Evolutionary conservation across 2,329 filamentous ascomycete genomes (phyloP), one percentile per base, ranked within the genome.

Genomic region (Neopestalotiopsis clavispora): DNA sequence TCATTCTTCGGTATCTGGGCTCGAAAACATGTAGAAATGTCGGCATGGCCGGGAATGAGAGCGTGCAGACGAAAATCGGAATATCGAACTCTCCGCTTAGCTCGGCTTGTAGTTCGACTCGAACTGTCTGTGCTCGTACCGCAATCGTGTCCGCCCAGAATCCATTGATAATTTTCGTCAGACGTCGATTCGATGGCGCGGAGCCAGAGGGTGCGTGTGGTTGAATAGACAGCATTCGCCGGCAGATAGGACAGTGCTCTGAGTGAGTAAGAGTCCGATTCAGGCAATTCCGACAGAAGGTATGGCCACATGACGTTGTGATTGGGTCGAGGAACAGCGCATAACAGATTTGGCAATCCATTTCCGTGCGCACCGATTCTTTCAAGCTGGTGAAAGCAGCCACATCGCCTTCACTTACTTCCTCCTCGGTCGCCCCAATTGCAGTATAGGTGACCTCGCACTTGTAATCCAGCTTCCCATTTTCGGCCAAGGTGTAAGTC

Each of bases 21-120:
- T 97, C 95, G 76, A 97, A 97, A n/a, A 98, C 89, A 74, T 97
- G 93, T 3, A 97, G 83, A 73, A 96, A 96, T 0, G 93, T 95
- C 0, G 92, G 94, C 89, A 95, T 94, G 1, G 86, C 85, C 1
- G 95, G 95, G 73, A 96, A 95, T 0, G 93, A 88, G 9, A 97
- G 80, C 0, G 94, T 94, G 80, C 93, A 96, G 40, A 97, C 87
- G 73, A 97, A 97, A 0, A 97, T 83, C 0, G 93, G 88, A 4
- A 91, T 87, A 45, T 90, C 87, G 20, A 89, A 84, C 10, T 89
- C 88, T 4, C 86, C 85, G 12, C 30, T 32, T 60, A 85, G 79
- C 1, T 84, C 84, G 10, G 84, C 82, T 38, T 86, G 83, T 67
- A 90, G 87, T 72, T 93, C 91, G 3, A 84, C 80, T 3, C 84